These are phyloP conservation scores for Trifolium fragiferum DNA, from an alignment of 306 rosid genomes.

Conservation along the genomic window DNA sequence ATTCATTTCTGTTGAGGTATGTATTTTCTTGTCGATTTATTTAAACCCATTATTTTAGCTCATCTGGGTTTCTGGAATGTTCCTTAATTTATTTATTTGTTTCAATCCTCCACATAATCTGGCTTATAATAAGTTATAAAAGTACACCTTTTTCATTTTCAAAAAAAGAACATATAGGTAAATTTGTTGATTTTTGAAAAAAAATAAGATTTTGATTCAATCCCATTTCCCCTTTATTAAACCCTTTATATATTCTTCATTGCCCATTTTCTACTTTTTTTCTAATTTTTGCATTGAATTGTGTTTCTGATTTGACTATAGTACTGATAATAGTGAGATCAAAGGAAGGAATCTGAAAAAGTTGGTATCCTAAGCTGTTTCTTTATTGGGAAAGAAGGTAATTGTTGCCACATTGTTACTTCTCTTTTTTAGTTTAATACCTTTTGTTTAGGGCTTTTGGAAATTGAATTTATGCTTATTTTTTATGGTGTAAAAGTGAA, in stretches of 20 bases:
- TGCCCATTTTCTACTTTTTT: slow-evolving; percentile 41
- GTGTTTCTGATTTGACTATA: slow-evolving; percentile 38
- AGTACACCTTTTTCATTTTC: background rate
- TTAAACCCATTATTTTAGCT: background rate
- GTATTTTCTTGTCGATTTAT: background rate
- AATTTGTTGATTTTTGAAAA: background rate
- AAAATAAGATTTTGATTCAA: slow-evolving; percentile 37
- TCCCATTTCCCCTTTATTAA: slow-evolving; percentile 32
- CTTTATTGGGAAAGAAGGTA: slow-evolving; percentile 45
- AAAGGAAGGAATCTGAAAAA: slow-evolving; percentile 51
- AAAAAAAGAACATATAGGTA: background rate
- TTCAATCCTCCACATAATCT: background rate
- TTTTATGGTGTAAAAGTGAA: slow-evolving; percentile 47
- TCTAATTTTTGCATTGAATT: slow-evolving; percentile 39
- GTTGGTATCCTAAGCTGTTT: slow-evolving; percentile 78
- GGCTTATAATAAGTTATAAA: background rate
- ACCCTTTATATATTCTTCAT: slow-evolving; percentile 24
- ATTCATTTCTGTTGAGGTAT: background rate
- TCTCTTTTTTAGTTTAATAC: background rate
- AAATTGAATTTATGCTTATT: slow-evolving; percentile 46
- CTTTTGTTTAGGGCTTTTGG: slow-evolving; percentile 58
- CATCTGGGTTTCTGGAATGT: background rate
- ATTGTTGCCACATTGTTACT: slow-evolving; percentile 11
- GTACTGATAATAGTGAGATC: slow-evolving; percentile 45
- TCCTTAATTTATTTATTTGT: background rate